Evolutionary conservation across 1,284 basidiomycete genomes (phyloP), one percentile per base, ranked within the genome.

Genomic region (Trichosporon coremiiforme): DNA sequence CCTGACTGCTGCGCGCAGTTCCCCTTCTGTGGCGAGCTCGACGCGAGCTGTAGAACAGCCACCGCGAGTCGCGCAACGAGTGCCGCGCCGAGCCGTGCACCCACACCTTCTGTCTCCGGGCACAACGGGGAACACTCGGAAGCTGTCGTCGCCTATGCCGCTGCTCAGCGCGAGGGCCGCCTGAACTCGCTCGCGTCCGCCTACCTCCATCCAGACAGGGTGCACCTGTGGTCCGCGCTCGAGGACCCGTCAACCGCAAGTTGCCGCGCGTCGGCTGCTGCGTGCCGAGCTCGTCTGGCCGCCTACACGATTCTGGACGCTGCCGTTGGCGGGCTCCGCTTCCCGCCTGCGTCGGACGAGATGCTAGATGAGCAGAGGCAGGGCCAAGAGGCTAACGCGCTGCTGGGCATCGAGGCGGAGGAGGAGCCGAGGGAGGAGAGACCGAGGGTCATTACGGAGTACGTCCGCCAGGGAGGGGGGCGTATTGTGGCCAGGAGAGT

Each of bases 401-500:
- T 76, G 9, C 71, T 77, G 0, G 74, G 71, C 13, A 73, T 74
- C 35, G 74, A 70, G 63, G 57, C 45, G 36, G 69, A 22, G 9
- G 64, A 31, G 2, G 65, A 38, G 17, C 41, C n/a, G 4, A n/a
- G 33, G 2, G 36, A n/a, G 7, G 60, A 57, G 57, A n/a, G 38
- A n/a, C 20, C 36, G 36, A 33, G 60, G 45, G 22, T 81, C 1
- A 83, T 94, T 10, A 86, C 83, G 1, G 92, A 94, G 76, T 91
- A 91, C 73, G 78, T 90, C 50, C 88, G 93, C 17, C 88, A 90
- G 31, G 91, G 92, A 4, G 87, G 88, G 41, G 85, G 91, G 69
- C 87, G 87, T 3, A 78, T 87, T 20, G 89, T 90, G 71, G 83
- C 85, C 17, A 84, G 63, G 17, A 10, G 41, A n/a, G 38, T 64